Evolutionary conservation across 345 rosid species (phyloP), one percentile per base, ranked within the genome.

Genomic region (Carallia brachiata): DNA sequence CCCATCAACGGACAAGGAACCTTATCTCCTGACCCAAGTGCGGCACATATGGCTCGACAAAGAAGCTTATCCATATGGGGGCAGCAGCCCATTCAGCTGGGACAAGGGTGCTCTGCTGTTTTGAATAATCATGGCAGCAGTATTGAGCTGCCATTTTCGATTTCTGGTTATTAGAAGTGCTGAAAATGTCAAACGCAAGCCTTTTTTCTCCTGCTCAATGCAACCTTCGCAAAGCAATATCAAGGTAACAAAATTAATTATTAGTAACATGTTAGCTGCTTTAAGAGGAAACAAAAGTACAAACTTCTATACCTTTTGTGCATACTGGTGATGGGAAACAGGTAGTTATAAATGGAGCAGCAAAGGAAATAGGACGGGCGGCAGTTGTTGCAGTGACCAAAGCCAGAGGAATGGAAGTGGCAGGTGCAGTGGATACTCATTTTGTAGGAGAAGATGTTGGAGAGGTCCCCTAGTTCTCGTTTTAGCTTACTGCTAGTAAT

Each of bases 321-420:
- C 27, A 7, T 61, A 7, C 52, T 31, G n/a, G 5, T 52, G 66
- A 61, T 16, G 36, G 62, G 19, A 2, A 15, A 69, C 37, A 90
- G 96, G 97, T 94, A 10, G 77, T 90, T 36, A 75, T 94, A 67
- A 88, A 90, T 79, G 97, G 98, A 77, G 97, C 97, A 56, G 90
- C 97, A 60, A 91, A 94, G 82, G 96, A 94, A 71, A 90, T 94
- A 68, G 98, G 97, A 62, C 73, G 92, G 74, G 96, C 96, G 4
- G 98, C 97, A 6, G 95, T 85, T n/a, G 69, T 85, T 66, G 96
- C 97, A 65, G 88, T 91, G 47, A 90, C 89, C 36, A 94, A 78
- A 75, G 96, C 97, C 62, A 80, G 96, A 81, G 98, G 98, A 58
- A 86, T 94, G 97, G 96, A 94, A 80, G 83, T 95, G 16, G 97